Percentiles rank a stretch among this genome's conserved stretches.
These are phyloP conservation scores for Cystobasidium onofrii DNA, from an alignment of 768 basidiomycete genomes.

Conservation along the genomic window DNA sequence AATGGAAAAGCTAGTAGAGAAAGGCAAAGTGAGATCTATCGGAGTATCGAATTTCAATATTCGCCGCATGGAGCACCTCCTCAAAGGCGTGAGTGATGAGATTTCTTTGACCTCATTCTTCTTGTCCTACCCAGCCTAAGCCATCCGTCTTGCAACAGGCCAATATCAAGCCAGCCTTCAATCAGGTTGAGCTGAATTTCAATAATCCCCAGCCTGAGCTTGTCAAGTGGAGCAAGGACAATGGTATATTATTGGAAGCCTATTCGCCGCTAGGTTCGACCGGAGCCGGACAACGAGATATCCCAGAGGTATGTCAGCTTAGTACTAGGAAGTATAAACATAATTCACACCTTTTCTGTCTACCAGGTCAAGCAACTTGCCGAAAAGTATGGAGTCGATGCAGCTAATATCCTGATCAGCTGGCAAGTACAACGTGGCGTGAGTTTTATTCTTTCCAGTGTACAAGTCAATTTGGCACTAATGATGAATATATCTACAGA, in stretches of 20 bases:
- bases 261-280: constrained; percentile 64
- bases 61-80: constrained; percentile 56
- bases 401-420: constrained; percentile 46
- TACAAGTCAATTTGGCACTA: not conserved
- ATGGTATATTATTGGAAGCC: constrained; percentile 64
- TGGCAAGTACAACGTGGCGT: constrained; percentile 55
- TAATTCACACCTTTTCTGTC: not conserved
- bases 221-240: constrained; percentile 56
- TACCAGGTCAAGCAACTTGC: constrained; percentile 65
- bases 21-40: constrained; percentile 68
- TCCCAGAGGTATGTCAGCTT: constrained; percentile 52
- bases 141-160: not conserved
- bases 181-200: constrained; percentile 71
- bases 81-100: constrained; percentile 41
- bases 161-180: constrained; percentile 51
- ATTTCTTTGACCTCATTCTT: too few species aligned
- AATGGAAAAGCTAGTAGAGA: constrained; percentile 67
- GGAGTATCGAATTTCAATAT: constrained; percentile 76
- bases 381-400: constrained; percentile 54
- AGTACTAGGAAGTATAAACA: too few species aligned
- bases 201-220: constrained; percentile 70
- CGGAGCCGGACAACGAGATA: constrained; percentile 46
- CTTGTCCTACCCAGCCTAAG: too few species aligned
- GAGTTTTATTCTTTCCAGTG: constrained; percentile 37
- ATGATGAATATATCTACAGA: constrained; percentile 37